Base-by-base conservation (phyloP, 768 basidiomycete species). In the Termitomyces sp. region DNA sequence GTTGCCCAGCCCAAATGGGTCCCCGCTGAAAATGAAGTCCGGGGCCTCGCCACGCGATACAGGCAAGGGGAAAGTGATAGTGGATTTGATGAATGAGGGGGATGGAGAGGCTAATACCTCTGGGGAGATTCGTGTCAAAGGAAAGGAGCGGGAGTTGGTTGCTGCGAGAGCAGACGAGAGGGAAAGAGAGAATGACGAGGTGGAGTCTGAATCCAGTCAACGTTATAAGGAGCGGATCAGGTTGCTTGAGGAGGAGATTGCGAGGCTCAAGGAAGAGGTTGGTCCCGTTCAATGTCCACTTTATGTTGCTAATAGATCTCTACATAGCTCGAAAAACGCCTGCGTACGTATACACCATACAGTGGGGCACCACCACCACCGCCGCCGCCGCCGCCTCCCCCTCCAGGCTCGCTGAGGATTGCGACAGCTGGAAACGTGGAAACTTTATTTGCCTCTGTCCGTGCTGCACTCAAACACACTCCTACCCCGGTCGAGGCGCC, bases 221-320 rank as follows among this genome's bases (percentile, higher is more conserved):
- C 68, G 68, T 27, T 86, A 90, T 63, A 86, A 87, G 64, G 82
- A 78, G 54, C 76, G 78, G 50, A 90, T 91, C 30, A 74, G 70
- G 59, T 70, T 73, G 56, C 74, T 92, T 5, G 88, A 91, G 63
- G 79, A 79, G 47, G 90, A 92, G 64, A 81, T 90, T 39, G 70
- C 69, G 42, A 64, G 74, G 42, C 70, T 89, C 56, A 83, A 76
- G 60, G 77, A 79, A 63, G 84, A 86, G 78, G 86, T 83, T 34
- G 10, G 65, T 40, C 3, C 12, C 65, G 3, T 23, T 37, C 1
- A 46, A 45, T 44, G 3, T 34, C 7, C 39, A 30, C 32, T 28
- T 57, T 5, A 46, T 43, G 11, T 28, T 32, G 8, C 12, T 35
- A 32, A 28, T 17, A 11, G 12, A 16, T 34, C 3, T 27, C 10